phyloP scores from a whole-genome alignment of 2,329 filamentous ascomycete genomes.

The Elsinoe necatrix region DNA sequence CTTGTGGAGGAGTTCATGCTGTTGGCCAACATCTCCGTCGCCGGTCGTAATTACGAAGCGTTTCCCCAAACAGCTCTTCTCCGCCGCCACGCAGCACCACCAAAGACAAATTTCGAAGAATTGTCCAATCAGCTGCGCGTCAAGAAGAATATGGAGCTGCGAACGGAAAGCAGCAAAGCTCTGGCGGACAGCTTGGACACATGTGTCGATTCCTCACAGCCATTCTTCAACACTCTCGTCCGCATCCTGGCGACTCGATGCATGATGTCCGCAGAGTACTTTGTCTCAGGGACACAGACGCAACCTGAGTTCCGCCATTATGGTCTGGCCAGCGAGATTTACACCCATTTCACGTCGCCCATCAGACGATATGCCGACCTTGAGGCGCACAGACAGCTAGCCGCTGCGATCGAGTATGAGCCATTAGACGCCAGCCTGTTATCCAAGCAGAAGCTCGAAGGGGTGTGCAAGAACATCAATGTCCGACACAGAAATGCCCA shows the following conservation, averaged over 20 bases:
- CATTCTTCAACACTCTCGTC: constrained; percentile 97
- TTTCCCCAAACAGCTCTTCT: constrained; percentile 95
- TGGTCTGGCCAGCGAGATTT: constrained; percentile 90
- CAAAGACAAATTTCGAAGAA: constrained; percentile 94
- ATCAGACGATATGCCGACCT: constrained; percentile 98
- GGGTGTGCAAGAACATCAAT: constrained; percentile 97
- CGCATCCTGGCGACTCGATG: constrained; percentile 96
- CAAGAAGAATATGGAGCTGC: constrained; percentile 72
- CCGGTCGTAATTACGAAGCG: constrained; percentile 76
- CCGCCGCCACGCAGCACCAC: constrained; percentile 82
- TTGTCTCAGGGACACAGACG: constrained; percentile 85
- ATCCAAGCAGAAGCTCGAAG: constrained; percentile 76
- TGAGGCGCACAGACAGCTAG: constrained; percentile 85
- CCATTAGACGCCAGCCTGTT: constrained; percentile 71
- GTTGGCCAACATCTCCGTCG: constrained; percentile 92
- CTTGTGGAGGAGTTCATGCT: constrained; percentile 99
- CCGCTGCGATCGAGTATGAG: constrained; percentile 90
- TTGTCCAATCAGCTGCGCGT: constrained; percentile 82
- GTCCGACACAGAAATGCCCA: constrained; percentile 94
- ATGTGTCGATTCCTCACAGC: constrained; percentile 70
- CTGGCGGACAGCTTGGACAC: constrained; percentile 83
- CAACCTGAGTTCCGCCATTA: constrained; percentile 96
- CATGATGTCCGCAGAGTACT: constrained; percentile 99
- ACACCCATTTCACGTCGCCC: constrained; percentile 96
- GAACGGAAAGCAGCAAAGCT: constrained; percentile 80